Percentiles rank a stretch among this genome's conserved stretches.
Conservation (phyloP, 495 filamentous ascomycete species). For the Evernia prunastri region DNA sequence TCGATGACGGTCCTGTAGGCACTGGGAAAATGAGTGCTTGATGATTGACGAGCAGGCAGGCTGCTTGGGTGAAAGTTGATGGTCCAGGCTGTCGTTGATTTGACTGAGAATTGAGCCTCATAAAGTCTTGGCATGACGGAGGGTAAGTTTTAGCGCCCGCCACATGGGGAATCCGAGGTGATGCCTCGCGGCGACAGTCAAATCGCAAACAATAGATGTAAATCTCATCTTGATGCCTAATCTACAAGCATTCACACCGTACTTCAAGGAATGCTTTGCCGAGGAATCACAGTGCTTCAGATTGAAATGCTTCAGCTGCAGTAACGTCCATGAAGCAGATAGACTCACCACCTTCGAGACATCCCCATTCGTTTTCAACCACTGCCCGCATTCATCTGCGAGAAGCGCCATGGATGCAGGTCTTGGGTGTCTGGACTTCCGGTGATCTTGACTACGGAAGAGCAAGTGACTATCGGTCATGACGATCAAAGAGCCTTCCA, state of each 20-base stretch:
- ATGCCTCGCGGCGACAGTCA: not conserved
- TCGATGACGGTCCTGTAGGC: not conserved
- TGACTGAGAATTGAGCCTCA: conserved; percentile 6
- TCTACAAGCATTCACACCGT: not conserved
- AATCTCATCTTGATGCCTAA: not conserved
- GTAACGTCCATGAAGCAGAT: not conserved
- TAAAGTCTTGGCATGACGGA: conserved; percentile 17
- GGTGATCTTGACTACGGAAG: not conserved
- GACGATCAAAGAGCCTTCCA: conserved; percentile 14
- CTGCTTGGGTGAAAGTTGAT: not conserved
- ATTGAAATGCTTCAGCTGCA: not conserved
- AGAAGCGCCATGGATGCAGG: conserved; percentile 13
- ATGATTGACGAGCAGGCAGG: not conserved
- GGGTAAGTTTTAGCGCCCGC: conserved; percentile 2
- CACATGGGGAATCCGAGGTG: not conserved
- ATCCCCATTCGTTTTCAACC: not conserved
- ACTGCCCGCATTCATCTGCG: not conserved
- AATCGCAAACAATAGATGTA: not conserved
- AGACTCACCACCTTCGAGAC: not conserved
- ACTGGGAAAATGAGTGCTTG: not conserved
- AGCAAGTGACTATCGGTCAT: not conserved
- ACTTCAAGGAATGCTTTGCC: not conserved
- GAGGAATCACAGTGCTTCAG: not conserved
- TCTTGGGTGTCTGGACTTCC: not conserved
- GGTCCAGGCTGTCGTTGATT: not conserved